Conservation (phyloP, 345 rosid genomes). For the Pistacia vera region DNA sequence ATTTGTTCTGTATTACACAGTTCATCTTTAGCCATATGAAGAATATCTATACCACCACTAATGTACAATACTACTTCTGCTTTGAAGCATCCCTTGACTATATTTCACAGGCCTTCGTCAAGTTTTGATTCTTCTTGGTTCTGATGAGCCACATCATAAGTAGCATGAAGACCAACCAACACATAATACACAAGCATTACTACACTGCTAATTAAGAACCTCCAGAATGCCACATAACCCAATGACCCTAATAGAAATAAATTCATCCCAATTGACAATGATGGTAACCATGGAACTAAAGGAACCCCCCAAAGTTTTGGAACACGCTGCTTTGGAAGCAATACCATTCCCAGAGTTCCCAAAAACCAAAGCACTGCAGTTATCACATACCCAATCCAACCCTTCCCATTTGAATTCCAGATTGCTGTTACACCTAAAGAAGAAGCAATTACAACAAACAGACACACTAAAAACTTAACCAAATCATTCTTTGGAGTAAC, state of each 20-base stretch:
- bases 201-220: slow-evolving; percentile 73
- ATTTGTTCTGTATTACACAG: not conserved
- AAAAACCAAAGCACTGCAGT: slow-evolving; percentile 51
- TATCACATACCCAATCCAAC: slow-evolving; percentile 63
- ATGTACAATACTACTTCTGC: not conserved
- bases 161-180: slow-evolving; percentile 84
- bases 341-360: slow-evolving; percentile 68
- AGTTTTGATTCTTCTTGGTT: slow-evolving; percentile 28
- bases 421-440: slow-evolving; percentile 55
- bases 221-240: slow-evolving; percentile 59
- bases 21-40: not conserved
- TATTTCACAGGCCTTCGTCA: slow-evolving; percentile 18
- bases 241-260: slow-evolving; percentile 83
- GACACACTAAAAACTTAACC: slow-evolving; percentile 49
- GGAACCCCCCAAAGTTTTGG: slow-evolving; percentile 92
- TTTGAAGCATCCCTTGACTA: not conserved
- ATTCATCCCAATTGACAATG: slow-evolving; percentile 77
- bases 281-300: slow-evolving; percentile 88
- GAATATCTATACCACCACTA: not conserved
- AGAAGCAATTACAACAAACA: slow-evolving; percentile 52
- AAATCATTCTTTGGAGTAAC: slow-evolving; percentile 51
- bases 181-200: slow-evolving; percentile 77
- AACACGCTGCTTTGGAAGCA: slow-evolving; percentile 56
- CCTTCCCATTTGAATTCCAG: slow-evolving; percentile 49
- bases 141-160: slow-evolving; percentile 77